Base-by-base conservation (phyloP, 805 yeast genomes). In the Schwanniomyces vanrijiae region DNA sequence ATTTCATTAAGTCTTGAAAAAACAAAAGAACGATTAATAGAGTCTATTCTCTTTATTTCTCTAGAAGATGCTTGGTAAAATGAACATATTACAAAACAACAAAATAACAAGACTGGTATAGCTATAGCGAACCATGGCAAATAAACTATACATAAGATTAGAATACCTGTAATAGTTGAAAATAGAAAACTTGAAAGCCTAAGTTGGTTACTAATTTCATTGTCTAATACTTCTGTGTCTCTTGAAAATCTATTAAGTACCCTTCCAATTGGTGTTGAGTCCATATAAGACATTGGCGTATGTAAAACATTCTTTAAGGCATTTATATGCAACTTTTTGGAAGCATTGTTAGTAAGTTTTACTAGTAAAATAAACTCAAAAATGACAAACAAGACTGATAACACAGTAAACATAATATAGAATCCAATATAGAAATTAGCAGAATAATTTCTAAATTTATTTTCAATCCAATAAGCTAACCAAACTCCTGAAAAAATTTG, bases 51-150 rank as follows among this genome's bases (percentile, higher is more conserved):
- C 64, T 87, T 87, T 49, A 87, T 69, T 57, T 88, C 94, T 58
- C 91, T 72, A 0, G 90, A 80, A 0, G 88, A 76, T 1, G 86
- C 83, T 55, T 85, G 84, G 59, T 87, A 88, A 58, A 71, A 82
- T 43, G 73, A 68, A 9, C 84, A 69, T 40, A 77, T 61, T 4
- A 64, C 52, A 26, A 76, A 53, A 51, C 77, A 78, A 16, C 78
- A 54, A 21, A 71, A 53, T 2, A 68, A 55, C 48, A 85, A 61
- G 24, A 82, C 75, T 9, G 87, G 83, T 31, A 84, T 61, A 2
- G 82, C 83, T 47, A 85, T 74, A 2, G 90, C 88, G 62, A 83
- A 82, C 81, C 84, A 87, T 2, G 91, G 91, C 47, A 87, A 67
- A 56, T 85, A 86, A 49, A 83, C 77, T 42, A 86, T 77, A 62